Evolutionary conservation across 306 rosid species (phyloP).

Genomic region (Abrus precatorius): DNA sequence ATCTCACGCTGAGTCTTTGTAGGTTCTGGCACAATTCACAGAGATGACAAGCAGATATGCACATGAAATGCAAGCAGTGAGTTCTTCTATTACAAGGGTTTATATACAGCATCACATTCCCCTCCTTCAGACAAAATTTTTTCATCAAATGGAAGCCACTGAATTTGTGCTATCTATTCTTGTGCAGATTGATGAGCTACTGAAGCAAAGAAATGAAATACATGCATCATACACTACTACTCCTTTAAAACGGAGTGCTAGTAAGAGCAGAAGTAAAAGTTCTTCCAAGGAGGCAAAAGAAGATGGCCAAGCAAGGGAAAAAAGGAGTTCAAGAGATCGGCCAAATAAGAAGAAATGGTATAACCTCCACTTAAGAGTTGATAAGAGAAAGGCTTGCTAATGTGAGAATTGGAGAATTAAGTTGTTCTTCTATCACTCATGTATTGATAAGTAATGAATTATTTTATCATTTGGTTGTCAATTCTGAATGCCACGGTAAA

Average conservation of each 20-base stretch:
- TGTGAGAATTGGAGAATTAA: constrained; percentile 52
- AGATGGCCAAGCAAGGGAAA: constrained; percentile 77
- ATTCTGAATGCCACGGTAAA: constrained; percentile 43
- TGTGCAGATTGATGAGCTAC: constrained; percentile 87
- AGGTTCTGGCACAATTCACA: constrained; percentile 94
- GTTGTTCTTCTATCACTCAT: constrained; percentile 34
- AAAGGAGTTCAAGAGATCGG: constrained; percentile 74
- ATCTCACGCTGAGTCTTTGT: constrained; percentile 47
- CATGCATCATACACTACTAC: constrained; percentile 79
- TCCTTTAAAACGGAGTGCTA: constrained; percentile 81
- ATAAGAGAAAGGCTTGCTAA: constrained; percentile 93
- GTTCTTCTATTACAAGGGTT: constrained; percentile 41
- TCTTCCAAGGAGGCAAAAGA: constrained; percentile 76
- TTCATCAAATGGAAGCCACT: constrained; percentile 18
- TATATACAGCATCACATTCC: not conserved
- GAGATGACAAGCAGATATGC: constrained; percentile 95
- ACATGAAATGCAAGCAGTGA: constrained; percentile 93
- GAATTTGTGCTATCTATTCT: constrained; percentile 27
- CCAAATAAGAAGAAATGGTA: constrained; percentile 93
- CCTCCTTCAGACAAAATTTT: not conserved
- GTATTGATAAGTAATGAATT: constrained; percentile 26
- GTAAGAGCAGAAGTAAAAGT: constrained; percentile 74
- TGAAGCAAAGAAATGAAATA: constrained; percentile 90
- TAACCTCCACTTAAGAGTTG: constrained; percentile 87
- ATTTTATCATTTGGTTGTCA: constrained; percentile 23